Evolutionary conservation across 2,329 filamentous ascomycete genomes (phyloP), one percentile per base, ranked within the genome.

Genomic region (Tricladium varicosporioides): DNA sequence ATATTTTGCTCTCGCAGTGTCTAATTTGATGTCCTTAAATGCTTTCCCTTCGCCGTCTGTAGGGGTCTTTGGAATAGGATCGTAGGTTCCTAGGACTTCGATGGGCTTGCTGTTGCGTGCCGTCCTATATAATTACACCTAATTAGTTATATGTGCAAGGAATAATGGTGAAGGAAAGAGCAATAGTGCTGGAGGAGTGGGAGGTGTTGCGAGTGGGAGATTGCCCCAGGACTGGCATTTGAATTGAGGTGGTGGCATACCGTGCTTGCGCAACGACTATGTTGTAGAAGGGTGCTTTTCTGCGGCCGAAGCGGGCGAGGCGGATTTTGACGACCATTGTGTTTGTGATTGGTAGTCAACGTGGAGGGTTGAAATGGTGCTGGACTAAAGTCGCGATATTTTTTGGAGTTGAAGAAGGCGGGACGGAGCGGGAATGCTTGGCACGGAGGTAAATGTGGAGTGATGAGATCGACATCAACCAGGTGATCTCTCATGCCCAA

Each of bases 241-340:
- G n/a, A n/a, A n/a, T n/a, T n/a, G n/a, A n/a, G n/a, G n/a, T n/a
- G n/a, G n/a, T n/a, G n/a, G n/a, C n/a, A n/a, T 82, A 95, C 90
- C 92, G 87, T 48, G 92, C 92, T 70, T 97, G 93, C 14, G 92
- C 84, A 63, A 99, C 90, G 64, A 97, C 91, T 63, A 99, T 97
- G 78, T 99, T 99, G 82, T 96, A 99, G 68, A 97, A 88, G 2
- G 94, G 93, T n/a, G 84, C 73, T 72, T 96, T 92, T 63, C 83
- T 85, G 73, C 88, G 91, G 71, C 92, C 92, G 73, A 97, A 96
- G 73, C 94, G 92, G 67, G 94, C 90, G 67, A 99, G 86, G 58
- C 94, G 88, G 74, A 99, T 94, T 73, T 89, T 89, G 69, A 99
- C 82, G 61, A 97, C 93, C 94, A 99, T 96, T 52, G 67, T 82